A percentile compares a stretch with the other conserved stretches of the same genome.
Evolutionary conservation across 2,329 filamentous ascomycete species (phyloP).

Genomic region (Penicillium paneum): DNA sequence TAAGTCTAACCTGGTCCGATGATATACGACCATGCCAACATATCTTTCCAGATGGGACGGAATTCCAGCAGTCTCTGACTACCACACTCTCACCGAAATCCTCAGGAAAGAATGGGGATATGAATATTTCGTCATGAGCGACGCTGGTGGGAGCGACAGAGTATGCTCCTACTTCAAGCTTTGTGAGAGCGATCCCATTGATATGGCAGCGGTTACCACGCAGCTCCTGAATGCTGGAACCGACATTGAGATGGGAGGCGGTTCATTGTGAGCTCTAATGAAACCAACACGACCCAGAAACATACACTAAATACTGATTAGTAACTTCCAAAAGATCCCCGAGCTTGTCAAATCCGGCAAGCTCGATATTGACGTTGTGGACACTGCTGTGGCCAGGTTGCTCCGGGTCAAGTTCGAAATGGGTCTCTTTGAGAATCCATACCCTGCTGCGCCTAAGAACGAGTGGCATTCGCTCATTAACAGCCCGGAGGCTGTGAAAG

Average conservation of each 20-base stretch:
- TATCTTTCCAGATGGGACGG: constrained; percentile 59
- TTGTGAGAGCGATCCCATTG: constrained; percentile 59
- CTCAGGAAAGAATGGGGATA: constrained; percentile 71
- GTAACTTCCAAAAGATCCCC: constrained; percentile 65
- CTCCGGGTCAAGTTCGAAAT: constrained; percentile 66
- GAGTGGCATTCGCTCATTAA: constrained; percentile 60
- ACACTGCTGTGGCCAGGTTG: constrained; percentile 63
- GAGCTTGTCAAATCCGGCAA: constrained; percentile 60
- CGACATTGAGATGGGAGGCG: constrained; percentile 73
- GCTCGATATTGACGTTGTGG: constrained; percentile 58
- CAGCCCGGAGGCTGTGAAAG: constrained; percentile 55
- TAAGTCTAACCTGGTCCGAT: constrained; percentile 12
- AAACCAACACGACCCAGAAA: background rate
- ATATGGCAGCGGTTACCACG: constrained; percentile 63
- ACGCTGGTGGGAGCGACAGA: constrained; percentile 69
- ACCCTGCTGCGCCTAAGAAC: constrained; percentile 55
- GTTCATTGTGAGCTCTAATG: constrained; percentile 52
- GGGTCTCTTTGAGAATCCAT: constrained; percentile 70
- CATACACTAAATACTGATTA: constrained; percentile 12
- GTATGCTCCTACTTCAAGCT: constrained; percentile 63
- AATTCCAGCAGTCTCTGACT: constrained; percentile 63
- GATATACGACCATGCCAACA: background rate
- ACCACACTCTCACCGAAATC: constrained; percentile 65
- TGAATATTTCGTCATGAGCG: constrained; percentile 62
- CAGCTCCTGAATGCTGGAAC: constrained; percentile 65